These are phyloP conservation scores for Ulvella scutata DNA, from an alignment of 139 green algal species.

Conservation along the genomic window DNA sequence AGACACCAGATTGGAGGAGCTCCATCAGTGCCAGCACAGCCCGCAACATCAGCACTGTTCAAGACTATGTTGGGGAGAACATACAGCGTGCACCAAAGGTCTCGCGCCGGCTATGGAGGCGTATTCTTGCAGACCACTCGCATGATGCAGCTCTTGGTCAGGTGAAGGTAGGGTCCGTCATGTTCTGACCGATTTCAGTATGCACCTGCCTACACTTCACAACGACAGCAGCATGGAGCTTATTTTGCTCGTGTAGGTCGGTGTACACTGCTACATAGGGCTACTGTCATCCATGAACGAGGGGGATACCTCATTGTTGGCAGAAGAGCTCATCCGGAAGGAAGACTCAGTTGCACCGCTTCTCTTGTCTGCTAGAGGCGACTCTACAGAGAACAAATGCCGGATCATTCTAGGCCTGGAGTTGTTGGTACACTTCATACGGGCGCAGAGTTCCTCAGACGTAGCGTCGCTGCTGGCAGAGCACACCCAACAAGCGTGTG, in stretches of 20 bases:
- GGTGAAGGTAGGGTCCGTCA: too few relatives aligned
- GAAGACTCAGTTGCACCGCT: background rate
- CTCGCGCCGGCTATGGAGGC: background rate
- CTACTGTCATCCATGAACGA: background rate
- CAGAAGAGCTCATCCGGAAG: background rate
- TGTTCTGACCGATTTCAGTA: too few relatives aligned
- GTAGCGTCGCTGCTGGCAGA: background rate
- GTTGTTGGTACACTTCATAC: background rate
- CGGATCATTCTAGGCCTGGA: background rate
- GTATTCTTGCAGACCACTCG: background rate
- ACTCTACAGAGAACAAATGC: background rate
- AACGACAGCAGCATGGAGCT: too few relatives aligned
- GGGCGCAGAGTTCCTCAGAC: background rate
- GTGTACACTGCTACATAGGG: background rate
- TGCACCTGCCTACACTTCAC: too few relatives aligned
- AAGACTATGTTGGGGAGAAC: slow-evolving; percentile 1
- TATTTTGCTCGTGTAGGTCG: background rate
- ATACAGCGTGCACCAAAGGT: background rate
- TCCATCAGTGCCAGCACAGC: background rate
- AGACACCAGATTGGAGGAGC: background rate
- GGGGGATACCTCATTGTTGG: background rate
- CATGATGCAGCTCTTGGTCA: background rate
- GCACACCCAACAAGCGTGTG: background rate
- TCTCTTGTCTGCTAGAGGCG: background rate
- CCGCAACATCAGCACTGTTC: background rate